phyloP scores from a whole-genome alignment of 2,329 filamentous ascomycete genomes.

The Bipolaris gigantea region DNA sequence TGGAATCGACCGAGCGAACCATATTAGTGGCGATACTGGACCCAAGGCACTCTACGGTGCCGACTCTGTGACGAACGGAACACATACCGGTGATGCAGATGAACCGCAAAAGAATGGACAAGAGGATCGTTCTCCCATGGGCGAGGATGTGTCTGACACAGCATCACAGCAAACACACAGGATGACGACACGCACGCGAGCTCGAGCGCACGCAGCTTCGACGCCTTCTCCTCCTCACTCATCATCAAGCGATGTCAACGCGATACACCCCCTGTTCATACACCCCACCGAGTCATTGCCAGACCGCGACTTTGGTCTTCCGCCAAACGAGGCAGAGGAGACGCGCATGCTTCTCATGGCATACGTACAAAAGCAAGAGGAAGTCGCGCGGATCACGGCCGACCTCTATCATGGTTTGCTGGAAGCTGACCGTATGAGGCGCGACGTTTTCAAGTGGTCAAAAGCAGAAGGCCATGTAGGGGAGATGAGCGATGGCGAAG shows the following conservation, averaged over 20 bases:
- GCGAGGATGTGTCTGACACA: slow-evolving; percentile 48
- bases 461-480: slow-evolving; percentile 76
- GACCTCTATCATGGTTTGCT: slow-evolving; percentile 71
- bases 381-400: slow-evolving; percentile 71
- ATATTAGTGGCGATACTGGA: slow-evolving; percentile 15
- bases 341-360: slow-evolving; percentile 72
- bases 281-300: slow-evolving; percentile 64
- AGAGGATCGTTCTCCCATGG: slow-evolving; percentile 21
- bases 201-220: slow-evolving; percentile 53
- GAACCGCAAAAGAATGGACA: slow-evolving; percentile 30
- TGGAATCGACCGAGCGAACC: slow-evolving; percentile 12
- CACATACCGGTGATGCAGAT: slow-evolving; percentile 16
- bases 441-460: slow-evolving; percentile 71
- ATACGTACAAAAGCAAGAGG: slow-evolving; percentile 85
- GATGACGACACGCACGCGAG: slow-evolving; percentile 59
- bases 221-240: slow-evolving; percentile 48
- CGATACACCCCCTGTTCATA: slow-evolving; percentile 74
- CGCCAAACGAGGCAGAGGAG: slow-evolving; percentile 74
- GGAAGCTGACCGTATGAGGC: slow-evolving; percentile 70
- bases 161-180: slow-evolving; percentile 51
- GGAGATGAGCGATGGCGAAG: slow-evolving; percentile 85
- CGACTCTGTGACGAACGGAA: slow-evolving; percentile 28
- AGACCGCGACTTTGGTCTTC: slow-evolving; percentile 72
- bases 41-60: slow-evolving; percentile 20
- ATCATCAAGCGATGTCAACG: slow-evolving; percentile 54